Conservation (phyloP, 2,329 filamentous ascomycete species). For the Hansfordia pulvinata region DNA sequence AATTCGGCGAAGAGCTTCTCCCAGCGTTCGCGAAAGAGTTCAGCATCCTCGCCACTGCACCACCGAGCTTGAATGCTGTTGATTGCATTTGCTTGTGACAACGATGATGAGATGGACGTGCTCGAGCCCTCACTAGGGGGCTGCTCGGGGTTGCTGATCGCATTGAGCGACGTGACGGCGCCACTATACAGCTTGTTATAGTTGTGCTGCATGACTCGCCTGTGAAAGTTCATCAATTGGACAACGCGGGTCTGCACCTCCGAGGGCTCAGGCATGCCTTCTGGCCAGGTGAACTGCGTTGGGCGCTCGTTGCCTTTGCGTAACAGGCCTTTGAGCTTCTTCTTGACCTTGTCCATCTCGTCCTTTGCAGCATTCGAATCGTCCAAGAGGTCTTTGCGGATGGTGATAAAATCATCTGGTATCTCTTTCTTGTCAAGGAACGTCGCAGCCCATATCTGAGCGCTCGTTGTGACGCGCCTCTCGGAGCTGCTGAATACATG, state of each 20-base stretch:
- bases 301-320: slow-evolving; percentile 88
- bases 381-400: slow-evolving; percentile 88
- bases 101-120: slow-evolving; percentile 29
- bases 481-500: slow-evolving; percentile 94
- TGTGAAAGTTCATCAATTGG: slow-evolving; percentile 95
- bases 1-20: slow-evolving; percentile 97
- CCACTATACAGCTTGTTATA: slow-evolving; percentile 65
- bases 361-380: slow-evolving; percentile 98
- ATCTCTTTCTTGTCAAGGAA: slow-evolving; percentile 83
- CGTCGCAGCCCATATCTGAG: slow-evolving; percentile 86
- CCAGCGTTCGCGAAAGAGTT: slow-evolving; percentile 92
- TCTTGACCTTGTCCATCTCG: slow-evolving; percentile 99
- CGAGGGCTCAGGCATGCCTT: slow-evolving; percentile 86
- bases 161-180: slow-evolving; percentile 47
- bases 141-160: slow-evolving; percentile 39
- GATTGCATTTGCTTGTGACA: slow-evolving; percentile 48
- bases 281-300: slow-evolving; percentile 95
- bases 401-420: slow-evolving; percentile 71
- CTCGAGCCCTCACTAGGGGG: slow-evolving; percentile 24
- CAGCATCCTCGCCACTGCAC: slow-evolving; percentile 92
- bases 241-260: slow-evolving; percentile 86
- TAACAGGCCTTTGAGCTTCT: slow-evolving; percentile 88
- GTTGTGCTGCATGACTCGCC: slow-evolving; percentile 88
- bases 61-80: slow-evolving; percentile 75
- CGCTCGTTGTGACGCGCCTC: slow-evolving; percentile 83